phyloP scores from a whole-genome alignment of 2,329 filamentous ascomycete species.

The Lasiodiplodia hormozganensis region DNA sequence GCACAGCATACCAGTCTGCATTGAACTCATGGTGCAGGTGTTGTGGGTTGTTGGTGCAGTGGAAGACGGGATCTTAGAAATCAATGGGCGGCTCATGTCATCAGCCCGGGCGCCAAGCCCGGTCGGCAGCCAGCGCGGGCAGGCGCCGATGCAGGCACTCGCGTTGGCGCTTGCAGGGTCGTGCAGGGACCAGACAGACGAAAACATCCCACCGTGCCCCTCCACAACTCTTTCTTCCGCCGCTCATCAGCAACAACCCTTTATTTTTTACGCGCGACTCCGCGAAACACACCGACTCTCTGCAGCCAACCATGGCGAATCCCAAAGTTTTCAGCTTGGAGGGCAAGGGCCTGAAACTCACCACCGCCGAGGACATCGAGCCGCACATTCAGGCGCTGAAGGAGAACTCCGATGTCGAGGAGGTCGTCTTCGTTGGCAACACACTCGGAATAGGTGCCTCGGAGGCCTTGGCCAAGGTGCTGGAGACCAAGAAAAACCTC shows the following conservation, averaged over 20 bases:
- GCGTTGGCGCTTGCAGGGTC: conserved; percentile 21
- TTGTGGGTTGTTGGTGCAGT: neutral
- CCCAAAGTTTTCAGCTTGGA: conserved; percentile 85
- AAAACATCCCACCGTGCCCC: conserved; percentile 29
- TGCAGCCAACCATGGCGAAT: conserved; percentile 55
- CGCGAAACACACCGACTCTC: neutral
- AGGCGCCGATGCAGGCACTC: conserved; percentile 17
- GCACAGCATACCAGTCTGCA: conserved; percentile 35
- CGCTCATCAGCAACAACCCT: conserved; percentile 11
- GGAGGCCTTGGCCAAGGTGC: conserved; percentile 80
- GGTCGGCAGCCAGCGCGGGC: conserved; percentile 1
- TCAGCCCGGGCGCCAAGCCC: conserved; percentile 14
- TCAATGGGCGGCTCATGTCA: conserved; percentile 27
- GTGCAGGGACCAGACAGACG: conserved; percentile 7
- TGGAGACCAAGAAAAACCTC: conserved; percentile 83
- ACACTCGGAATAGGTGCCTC: conserved; percentile 90
- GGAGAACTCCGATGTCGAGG: conserved; percentile 76
- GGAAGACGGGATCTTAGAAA: conserved; percentile 20
- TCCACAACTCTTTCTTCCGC: conserved; percentile 23
- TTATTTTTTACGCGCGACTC: conserved; percentile 23
- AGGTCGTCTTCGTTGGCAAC: conserved; percentile 87
- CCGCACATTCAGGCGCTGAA: conserved; percentile 79
- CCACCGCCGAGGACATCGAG: conserved; percentile 85
- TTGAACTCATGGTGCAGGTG: conserved; percentile 41
- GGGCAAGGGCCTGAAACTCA: conserved; percentile 90